A percentile compares a stretch with the other conserved stretches of the same genome.
phyloP scores from a whole-genome alignment of 257 asterid species.

The Solanum gandarillasii region DNA sequence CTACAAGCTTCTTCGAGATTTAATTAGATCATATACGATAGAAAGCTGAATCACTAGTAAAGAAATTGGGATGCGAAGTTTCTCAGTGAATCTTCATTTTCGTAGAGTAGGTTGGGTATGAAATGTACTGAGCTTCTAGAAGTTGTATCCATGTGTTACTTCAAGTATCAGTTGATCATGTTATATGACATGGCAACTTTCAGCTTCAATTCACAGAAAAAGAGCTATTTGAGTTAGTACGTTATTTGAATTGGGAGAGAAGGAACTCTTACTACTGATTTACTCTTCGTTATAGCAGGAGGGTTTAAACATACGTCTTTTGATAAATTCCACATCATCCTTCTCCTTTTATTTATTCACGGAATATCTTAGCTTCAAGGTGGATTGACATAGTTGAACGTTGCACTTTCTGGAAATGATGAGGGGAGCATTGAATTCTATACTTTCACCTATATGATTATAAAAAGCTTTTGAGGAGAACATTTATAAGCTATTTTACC shows the following conservation, averaged over 20 bases:
- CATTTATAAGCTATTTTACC: background rate
- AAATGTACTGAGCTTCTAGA: background rate
- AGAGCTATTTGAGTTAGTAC: background rate
- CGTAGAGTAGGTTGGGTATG: background rate
- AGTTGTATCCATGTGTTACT: background rate
- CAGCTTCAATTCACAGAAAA: background rate
- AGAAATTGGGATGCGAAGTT: background rate
- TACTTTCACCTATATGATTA: background rate
- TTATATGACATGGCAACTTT: background rate
- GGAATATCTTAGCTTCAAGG: background rate
- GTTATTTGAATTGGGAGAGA: background rate
- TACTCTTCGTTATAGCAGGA: background rate
- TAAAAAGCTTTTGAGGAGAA: background rate
- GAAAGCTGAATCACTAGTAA: background rate
- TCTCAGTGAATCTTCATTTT: background rate
- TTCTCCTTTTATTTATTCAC: background rate
- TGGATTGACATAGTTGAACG: background rate
- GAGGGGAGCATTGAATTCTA: background rate
- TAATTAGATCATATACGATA: background rate
- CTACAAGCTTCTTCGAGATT: background rate
- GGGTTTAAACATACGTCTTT: background rate
- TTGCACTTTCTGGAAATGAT: background rate
- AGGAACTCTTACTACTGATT: background rate
- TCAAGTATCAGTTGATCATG: background rate
- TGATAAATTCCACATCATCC: background rate